Percentiles rank a stretch among this genome's conserved stretches.
phyloP scores from a whole-genome alignment of 495 filamentous ascomycete species.

The Sporormia fimetaria region DNA sequence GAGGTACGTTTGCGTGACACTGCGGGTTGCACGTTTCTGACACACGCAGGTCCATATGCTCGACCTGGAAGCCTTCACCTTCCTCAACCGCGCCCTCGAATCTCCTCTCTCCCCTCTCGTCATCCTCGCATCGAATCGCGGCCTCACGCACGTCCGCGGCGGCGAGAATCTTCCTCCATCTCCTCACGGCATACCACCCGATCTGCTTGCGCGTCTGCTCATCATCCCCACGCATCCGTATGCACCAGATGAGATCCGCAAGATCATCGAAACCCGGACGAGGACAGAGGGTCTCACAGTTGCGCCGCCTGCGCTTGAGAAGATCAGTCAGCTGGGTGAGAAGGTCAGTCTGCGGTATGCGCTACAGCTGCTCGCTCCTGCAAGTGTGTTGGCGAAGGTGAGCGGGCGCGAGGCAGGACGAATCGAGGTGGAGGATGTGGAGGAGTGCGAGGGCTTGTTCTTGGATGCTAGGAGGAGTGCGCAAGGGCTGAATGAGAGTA shows the following conservation, averaged over 20 bases:
- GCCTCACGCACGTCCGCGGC: slow-evolving; percentile 77
- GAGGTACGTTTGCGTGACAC: slow-evolving; percentile 51
- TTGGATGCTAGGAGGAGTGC: slow-evolving; percentile 82
- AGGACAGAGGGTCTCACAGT: slow-evolving; percentile 70
- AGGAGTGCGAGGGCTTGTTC: slow-evolving; percentile 83
- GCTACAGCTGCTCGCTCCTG: slow-evolving; percentile 81
- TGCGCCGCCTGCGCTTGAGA: slow-evolving; percentile 70
- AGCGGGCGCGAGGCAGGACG: slow-evolving; percentile 48
- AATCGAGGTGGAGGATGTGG: slow-evolving; percentile 71
- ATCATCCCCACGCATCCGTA: slow-evolving; percentile 92
- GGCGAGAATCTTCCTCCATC: slow-evolving; percentile 46
- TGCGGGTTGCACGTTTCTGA: slow-evolving; percentile 8
- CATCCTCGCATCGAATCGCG: slow-evolving; percentile 92
- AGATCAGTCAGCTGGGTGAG: slow-evolving; percentile 72
- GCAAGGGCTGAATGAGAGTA: slow-evolving; percentile 13
- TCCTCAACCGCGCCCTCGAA: slow-evolving; percentile 93
- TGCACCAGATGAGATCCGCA: slow-evolving; percentile 71
- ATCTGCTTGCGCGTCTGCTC: slow-evolving; percentile 81
- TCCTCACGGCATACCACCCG: slow-evolving; percentile 85
- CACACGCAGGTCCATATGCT: slow-evolving; percentile 84
- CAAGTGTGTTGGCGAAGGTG: slow-evolving; percentile 57
- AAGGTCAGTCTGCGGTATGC: slow-evolving; percentile 85
- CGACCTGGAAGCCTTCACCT: slow-evolving; percentile 97
- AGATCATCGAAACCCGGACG: slow-evolving; percentile 72
- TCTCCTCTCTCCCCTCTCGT: slow-evolving; percentile 88